Evolutionary conservation across 192 early-diverging fungal species (phyloP).

Genomic region (Jimgerdemannia flammicorona): DNA sequence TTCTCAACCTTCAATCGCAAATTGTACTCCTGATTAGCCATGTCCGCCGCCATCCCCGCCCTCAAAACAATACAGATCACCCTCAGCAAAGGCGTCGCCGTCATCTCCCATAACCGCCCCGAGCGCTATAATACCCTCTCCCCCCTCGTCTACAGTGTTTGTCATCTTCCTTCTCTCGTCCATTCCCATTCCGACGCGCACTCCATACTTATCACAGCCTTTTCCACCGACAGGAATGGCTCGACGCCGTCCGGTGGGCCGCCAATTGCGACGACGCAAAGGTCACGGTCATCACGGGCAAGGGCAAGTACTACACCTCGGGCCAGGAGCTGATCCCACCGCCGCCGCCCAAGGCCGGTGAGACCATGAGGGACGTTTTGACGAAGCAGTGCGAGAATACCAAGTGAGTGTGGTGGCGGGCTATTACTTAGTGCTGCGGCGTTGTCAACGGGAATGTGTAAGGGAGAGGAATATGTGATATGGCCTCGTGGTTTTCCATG

Average conservation of each 20-base stretch:
- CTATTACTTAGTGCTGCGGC: too few species aligned
- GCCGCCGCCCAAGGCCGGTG: conserved; percentile 44
- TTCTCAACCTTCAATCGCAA: too few species aligned
- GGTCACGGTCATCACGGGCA: conserved; percentile 59
- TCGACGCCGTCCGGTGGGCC: conserved; percentile 53
- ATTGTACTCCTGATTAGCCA: not conserved
- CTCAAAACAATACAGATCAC: conserved; percentile 43
- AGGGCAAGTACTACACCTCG: conserved; percentile 59
- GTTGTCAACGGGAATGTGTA: too few species aligned
- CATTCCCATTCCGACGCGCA: not conserved
- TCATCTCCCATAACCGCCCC: conserved; percentile 62
- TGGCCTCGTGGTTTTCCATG: too few species aligned
- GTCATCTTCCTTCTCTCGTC: not conserved
- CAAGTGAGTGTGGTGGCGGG: conserved; percentile 12
- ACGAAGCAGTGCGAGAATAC: conserved; percentile 46
- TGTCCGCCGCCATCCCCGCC: conserved; percentile 17
- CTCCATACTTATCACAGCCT: not conserved
- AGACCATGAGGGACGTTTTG: conserved; percentile 28
- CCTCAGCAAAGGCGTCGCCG: conserved; percentile 53
- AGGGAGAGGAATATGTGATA: not conserved
- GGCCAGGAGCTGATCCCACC: conserved; percentile 45
- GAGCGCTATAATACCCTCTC: conserved; percentile 55
- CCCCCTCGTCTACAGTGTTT: conserved; percentile 44
- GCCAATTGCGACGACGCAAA: conserved; percentile 40
- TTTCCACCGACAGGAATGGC: conserved; percentile 42